Percentiles rank a stretch among this genome's conserved stretches.
These are phyloP conservation scores for Phytophthora europaea DNA, from an alignment of 352 stramenopile species.

Conservation along the genomic window DNA sequence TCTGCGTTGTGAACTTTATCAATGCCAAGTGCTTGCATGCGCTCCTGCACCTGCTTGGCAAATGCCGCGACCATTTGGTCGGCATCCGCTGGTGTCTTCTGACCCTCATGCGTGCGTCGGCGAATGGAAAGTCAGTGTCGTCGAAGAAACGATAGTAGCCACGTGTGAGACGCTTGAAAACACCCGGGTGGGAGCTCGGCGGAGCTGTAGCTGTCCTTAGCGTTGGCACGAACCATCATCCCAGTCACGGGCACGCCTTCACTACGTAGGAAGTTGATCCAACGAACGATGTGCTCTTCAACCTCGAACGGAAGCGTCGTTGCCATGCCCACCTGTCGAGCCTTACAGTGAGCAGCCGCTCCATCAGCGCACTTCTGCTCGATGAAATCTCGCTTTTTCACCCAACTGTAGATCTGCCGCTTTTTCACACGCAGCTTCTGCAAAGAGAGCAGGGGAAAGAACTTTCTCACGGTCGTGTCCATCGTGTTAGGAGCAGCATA, in stretches of 20 bases:
- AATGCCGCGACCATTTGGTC: neutral
- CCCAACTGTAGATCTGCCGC: neutral
- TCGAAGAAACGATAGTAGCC: neutral
- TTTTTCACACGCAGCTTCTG: neutral
- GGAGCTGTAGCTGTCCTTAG: neutral
- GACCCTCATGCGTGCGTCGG: neutral
- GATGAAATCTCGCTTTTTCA: neutral
- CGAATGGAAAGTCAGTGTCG: neutral
- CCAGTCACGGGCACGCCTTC: neutral
- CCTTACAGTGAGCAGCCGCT: neutral
- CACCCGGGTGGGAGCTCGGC: neutral
- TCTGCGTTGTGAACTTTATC: neutral
- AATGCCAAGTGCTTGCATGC: neutral
- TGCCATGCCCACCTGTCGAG: neutral
- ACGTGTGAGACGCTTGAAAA: neutral
- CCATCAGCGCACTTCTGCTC: neutral
- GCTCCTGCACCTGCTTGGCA: neutral
- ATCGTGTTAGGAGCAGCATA: neutral
- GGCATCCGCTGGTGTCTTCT: neutral
- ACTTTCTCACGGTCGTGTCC: neutral
- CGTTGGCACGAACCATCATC: neutral
- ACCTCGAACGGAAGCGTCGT: neutral
- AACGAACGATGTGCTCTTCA: neutral
- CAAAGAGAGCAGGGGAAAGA: neutral
- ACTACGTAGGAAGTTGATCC: neutral